phyloP scores from a whole-genome alignment of 2,329 filamentous ascomycete genomes.

The Exophiala viscosa region DNA sequence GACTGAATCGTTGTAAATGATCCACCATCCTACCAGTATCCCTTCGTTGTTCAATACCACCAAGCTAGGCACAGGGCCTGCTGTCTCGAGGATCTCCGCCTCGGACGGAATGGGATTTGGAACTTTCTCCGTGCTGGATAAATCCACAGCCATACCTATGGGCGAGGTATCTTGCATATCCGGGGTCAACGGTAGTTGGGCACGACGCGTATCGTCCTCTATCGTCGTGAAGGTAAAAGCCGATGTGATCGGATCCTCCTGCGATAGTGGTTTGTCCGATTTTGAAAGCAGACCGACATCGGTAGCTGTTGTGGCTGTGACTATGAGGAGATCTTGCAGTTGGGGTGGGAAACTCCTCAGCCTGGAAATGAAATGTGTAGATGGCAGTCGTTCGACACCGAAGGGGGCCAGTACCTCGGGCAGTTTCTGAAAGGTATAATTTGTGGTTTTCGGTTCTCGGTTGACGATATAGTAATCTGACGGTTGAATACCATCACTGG shows the following conservation, averaged over 20 bases:
- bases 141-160: constrained; percentile 75
- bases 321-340: constrained; percentile 74
- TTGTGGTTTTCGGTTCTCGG: constrained; percentile 55
- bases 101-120: constrained; percentile 72
- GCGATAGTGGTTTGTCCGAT: constrained; percentile 64
- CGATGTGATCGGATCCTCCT: constrained; percentile 58
- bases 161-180: constrained; percentile 66
- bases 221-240: constrained; percentile 72
- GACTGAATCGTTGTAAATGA: constrained; percentile 85
- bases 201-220: constrained; percentile 69
- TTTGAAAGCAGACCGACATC: constrained; percentile 77
- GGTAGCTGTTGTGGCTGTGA: constrained; percentile 74
- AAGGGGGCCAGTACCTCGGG: constrained; percentile 71
- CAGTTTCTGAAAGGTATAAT: constrained; percentile 71
- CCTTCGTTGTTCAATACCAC: constrained; percentile 88
- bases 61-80: constrained; percentile 75
- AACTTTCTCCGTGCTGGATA: constrained; percentile 78
- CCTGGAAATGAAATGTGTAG: constrained; percentile 74
- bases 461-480: constrained; percentile 79
- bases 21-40: constrained; percentile 80
- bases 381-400: constrained; percentile 59
- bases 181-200: constrained; percentile 68
- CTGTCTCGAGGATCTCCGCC: constrained; percentile 72
- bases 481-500: constrained; percentile 46
- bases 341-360: constrained; percentile 76